Percentiles rank a stretch among this genome's conserved stretches.
Evolutionary conservation across 225 moss, liverwort and hornwort species (phyloP).

Genomic region (Bryum argenteum): DNA sequence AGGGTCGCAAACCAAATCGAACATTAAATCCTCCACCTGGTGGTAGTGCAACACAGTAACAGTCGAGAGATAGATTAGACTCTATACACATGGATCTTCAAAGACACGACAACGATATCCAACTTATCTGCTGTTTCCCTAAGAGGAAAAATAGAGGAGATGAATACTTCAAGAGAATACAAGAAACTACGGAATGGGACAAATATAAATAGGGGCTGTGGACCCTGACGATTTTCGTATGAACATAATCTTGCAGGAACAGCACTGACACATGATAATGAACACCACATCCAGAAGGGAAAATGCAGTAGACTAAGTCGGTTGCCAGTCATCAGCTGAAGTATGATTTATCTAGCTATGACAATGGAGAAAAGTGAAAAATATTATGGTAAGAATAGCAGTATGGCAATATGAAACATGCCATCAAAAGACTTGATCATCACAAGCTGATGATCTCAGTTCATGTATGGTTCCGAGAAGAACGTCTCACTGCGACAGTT

Average conservation of each 20-base stretch:
- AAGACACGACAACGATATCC: constrained; percentile 3
- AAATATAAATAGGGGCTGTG: constrained; percentile 9
- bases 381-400: neutral
- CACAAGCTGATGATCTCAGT: constrained; percentile 12
- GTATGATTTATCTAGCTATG: neutral
- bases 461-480: constrained; percentile 3
- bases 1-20: constrained; percentile 83
- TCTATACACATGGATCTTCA: neutral
- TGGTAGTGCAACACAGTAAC: constrained; percentile 23
- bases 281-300: neutral
- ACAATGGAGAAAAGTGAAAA: constrained; percentile 6
- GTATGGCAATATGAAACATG: constrained; percentile 4
- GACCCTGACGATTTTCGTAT: constrained; percentile 18
- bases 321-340: neutral
- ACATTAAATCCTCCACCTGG: constrained; percentile 94
- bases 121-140: constrained; percentile 6
- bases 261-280: constrained; percentile 12
- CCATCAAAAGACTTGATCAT: neutral
- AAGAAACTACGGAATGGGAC: neutral
- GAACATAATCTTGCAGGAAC: constrained; percentile 21
- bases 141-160: constrained; percentile 19
- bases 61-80: constrained; percentile 23
- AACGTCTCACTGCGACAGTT: neutral
- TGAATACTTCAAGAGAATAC: neutral
- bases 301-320: constrained; percentile 2